Evolutionary conservation across 805 yeast species (phyloP), one percentile per base, ranked within the genome.

Genomic region (Tetrapisispora fleetii): DNA sequence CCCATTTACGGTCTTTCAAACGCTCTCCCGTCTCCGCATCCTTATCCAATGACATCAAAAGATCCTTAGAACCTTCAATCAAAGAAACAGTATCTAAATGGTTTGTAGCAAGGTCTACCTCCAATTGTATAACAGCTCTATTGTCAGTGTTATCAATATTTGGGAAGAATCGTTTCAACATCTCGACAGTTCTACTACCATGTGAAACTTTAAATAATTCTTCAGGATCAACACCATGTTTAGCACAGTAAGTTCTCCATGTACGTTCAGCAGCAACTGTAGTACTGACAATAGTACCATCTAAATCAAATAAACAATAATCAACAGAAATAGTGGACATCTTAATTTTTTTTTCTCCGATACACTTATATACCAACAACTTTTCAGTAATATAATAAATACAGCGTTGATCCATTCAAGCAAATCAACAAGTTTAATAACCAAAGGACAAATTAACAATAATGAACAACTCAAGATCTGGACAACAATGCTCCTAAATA

Each of bases 261-360:
- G 83, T 77, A 59, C 76, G 78, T 59, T 81, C 85, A 49, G 84
- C 83, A 48, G 89, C 85, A 43, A 75, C 76, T 42, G 88, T 83
- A 35, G 91, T 81, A 63, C 80, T 77, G 54, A 85, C 85, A 52
- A 85, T 68, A 32, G 93, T 85, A 36, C 93, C 95, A 60, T 85
- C 93, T 45, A 87, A 75, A 67, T 85, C 95, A 62, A 85, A 85
- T 47, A 83, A 76, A 49, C 59, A 56, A 13, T 52, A 45, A 42
- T 56, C 58, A 27, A 55, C 58, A 9, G 48, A 43, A 27, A 47
- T 40, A 1, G 39, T 14, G 14, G 48, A 40, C 48, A 46, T 46
- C 5, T 19, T 33, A 3, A 5, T 6, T 8, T 4, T 14, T 13
- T 40, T 14, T 14, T 27, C n/a, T 19, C 16, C 8, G 4, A 8